Evolutionary conservation across 768 basidiomycete species (phyloP).

Genomic region (Russula sp.): DNA sequence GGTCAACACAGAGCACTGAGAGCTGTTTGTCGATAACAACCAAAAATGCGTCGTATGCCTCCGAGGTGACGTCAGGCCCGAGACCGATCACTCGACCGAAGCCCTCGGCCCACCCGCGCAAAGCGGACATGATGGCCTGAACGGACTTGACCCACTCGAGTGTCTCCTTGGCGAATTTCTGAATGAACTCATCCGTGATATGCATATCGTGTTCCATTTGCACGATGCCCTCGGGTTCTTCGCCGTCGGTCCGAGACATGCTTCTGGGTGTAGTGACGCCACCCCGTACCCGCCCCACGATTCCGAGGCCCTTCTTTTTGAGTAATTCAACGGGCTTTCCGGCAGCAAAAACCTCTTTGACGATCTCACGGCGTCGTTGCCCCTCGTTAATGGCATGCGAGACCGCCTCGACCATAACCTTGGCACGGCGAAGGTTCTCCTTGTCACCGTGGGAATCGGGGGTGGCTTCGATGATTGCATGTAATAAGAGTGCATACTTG

Average conservation of each 20-base stretch:
- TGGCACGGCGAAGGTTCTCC: conserved; percentile 45
- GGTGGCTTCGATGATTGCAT: conserved; percentile 68
- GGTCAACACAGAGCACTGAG: conserved; percentile 42
- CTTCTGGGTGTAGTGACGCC: conserved; percentile 49
- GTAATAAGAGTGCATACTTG: conserved; percentile 86
- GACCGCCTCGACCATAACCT: conserved; percentile 58
- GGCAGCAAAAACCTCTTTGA: conserved; percentile 57
- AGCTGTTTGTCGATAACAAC: conserved; percentile 48
- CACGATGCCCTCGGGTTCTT: conserved; percentile 16
- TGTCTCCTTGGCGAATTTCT: conserved; percentile 15
- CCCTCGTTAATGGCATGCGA: conserved; percentile 75
- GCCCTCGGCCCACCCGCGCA: conserved; percentile 18
- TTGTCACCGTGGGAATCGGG: conserved; percentile 63
- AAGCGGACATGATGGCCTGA: not conserved
- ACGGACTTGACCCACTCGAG: conserved; percentile 18
- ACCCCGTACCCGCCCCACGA: conserved; percentile 50
- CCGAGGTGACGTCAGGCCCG: conserved; percentile 22
- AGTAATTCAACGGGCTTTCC: conserved; percentile 20
- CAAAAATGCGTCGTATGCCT: conserved; percentile 39
- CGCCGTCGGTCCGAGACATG: conserved; percentile 37
- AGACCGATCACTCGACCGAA: conserved; percentile 25
- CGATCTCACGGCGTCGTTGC: conserved; percentile 66
- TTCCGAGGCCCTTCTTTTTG: conserved; percentile 34
- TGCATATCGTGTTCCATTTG: conserved; percentile 16
- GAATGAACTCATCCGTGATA: conserved; percentile 9